A percentile compares a stretch with the other conserved stretches of the same genome.
Conservation (phyloP, 352 stramenopile species). For the Phytophthora melonis region DNA sequence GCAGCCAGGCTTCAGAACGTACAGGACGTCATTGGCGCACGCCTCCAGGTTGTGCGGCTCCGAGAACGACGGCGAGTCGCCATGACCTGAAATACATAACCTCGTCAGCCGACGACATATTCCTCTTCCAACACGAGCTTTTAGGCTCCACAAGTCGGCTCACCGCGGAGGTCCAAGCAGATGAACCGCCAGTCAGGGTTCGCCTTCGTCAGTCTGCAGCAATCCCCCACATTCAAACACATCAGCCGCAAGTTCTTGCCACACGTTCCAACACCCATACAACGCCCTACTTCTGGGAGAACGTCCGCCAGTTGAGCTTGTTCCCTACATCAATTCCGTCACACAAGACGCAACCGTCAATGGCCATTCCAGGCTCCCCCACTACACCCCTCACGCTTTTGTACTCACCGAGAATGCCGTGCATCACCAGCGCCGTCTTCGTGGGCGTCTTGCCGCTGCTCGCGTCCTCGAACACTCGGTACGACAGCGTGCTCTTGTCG, state of each 20-base stretch:
- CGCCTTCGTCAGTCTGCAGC: conserved; percentile 57
- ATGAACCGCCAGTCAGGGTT: conserved; percentile 80
- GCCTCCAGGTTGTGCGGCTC: conserved; percentile 70
- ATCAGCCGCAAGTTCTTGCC: background rate
- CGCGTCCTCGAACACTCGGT: conserved; percentile 69
- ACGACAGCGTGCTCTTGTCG: conserved; percentile 64
- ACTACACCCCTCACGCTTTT: background rate
- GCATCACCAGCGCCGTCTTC: conserved; percentile 83
- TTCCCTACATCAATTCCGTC: conserved; percentile 57
- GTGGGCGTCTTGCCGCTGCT: conserved; percentile 42
- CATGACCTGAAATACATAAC: conserved; percentile 53
- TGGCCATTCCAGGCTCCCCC: conserved; percentile 1
- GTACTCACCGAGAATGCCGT: conserved; percentile 78
- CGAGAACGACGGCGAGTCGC: conserved; percentile 75
- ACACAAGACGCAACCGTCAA: background rate
- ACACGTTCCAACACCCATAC: background rate
- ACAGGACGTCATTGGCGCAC: conserved; percentile 79
- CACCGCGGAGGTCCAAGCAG: conserved; percentile 74
- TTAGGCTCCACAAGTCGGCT: background rate
- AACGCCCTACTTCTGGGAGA: conserved; percentile 66
- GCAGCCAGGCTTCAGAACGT: conserved; percentile 10
- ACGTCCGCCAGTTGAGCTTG: conserved; percentile 88
- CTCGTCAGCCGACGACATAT: conserved; percentile 2
- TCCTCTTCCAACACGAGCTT: background rate
- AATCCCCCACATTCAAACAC: background rate